Percentiles rank a stretch among this genome's conserved stretches.
phyloP scores from a whole-genome alignment of 768 basidiomycete species.

The Cyathus striatus region DNA sequence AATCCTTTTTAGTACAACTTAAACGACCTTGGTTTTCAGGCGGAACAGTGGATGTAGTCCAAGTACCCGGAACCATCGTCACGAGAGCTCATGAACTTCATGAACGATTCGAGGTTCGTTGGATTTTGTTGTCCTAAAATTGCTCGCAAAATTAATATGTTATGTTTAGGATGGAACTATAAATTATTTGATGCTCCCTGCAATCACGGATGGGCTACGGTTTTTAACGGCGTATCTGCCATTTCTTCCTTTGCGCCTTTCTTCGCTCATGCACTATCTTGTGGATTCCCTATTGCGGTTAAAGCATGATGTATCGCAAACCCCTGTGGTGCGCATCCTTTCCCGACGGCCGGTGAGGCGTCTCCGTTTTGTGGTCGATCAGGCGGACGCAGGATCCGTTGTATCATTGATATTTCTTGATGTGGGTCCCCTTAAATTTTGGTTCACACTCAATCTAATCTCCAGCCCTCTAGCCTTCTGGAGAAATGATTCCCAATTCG shows the following conservation, averaged over 20 bases:
- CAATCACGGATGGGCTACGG: constrained; percentile 74
- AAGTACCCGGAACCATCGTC: constrained; percentile 70
- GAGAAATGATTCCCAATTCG: constrained; percentile 63
- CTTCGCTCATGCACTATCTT: constrained; percentile 61
- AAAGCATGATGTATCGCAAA: constrained; percentile 55
- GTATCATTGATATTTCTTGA: constrained; percentile 59
- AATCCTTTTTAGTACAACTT: constrained; percentile 54
- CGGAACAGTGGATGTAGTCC: constrained; percentile 77
- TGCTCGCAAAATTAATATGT: not conserved
- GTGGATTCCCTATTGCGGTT: constrained; percentile 48
- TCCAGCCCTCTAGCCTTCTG: constrained; percentile 49
- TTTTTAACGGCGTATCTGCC: constrained; percentile 77
- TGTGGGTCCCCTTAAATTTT: constrained; percentile 33
- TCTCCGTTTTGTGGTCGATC: constrained; percentile 55
- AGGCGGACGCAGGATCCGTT: constrained; percentile 60
- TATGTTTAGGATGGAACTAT: constrained; percentile 78
- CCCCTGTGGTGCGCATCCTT: constrained; percentile 63
- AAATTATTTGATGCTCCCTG: constrained; percentile 73
- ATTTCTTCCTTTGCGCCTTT: constrained; percentile 71
- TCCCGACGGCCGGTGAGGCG: constrained; percentile 54
- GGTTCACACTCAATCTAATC: constrained; percentile 2
- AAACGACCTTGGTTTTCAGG: constrained; percentile 83
- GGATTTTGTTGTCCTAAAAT: not conserved
- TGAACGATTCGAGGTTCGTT: constrained; percentile 73
- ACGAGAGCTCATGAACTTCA: constrained; percentile 54